Base-by-base conservation (phyloP, 2,329 filamentous ascomycete species). In the Alternaria sp. region DNA sequence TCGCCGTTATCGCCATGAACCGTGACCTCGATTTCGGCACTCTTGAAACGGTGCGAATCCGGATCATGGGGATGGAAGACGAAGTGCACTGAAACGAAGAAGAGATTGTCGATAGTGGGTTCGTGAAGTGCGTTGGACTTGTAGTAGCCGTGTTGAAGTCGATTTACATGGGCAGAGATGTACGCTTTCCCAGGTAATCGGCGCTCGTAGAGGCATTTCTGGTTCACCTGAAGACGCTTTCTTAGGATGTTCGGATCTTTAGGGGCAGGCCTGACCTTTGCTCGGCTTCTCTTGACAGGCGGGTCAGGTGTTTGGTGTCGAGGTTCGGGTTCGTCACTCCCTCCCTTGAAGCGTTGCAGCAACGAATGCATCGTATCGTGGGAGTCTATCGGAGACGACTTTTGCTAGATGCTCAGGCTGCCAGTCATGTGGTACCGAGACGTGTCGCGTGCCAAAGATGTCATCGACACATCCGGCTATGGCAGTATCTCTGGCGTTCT, bases 101-200 rank as follows among this genome's bases (percentile, higher is more conserved):
- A 83, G 10, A 85, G 80, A 53, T 82, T 74, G 36, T 82, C 71
- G 9, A 81, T 75, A 16, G 75, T 70, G 5, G 71, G 67, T 34
- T 82, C 82, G 18, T 83, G 82, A 1, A 84, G 74, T 5, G 77
- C 76, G 2, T 71, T 63, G 52, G 77, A 82, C 22, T 80, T 76
- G 70, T 83, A 84, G 59, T 75, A 81, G 5, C 83, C 83, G 63
- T 83, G 81, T 61, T 85, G 83, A 8, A 85, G 75, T 2, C 83
- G 81, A 58, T 83, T 81, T 10, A 84, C 80, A 60, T 85, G 81
- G 0, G 82, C 83, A 0, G 83, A 84, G 53, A 85, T 79, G 64
- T 81, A 85, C 8, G 82, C 80, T 38, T 82, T 76, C 4, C 83
- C 82, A 0, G 82, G 82, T 14, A 85, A 77, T 22, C 72, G 77